Evolutionary conservation across 2,329 filamentous ascomycete species (phyloP), one percentile per base, ranked within the genome.

Genomic region (Venturia pyrina): DNA sequence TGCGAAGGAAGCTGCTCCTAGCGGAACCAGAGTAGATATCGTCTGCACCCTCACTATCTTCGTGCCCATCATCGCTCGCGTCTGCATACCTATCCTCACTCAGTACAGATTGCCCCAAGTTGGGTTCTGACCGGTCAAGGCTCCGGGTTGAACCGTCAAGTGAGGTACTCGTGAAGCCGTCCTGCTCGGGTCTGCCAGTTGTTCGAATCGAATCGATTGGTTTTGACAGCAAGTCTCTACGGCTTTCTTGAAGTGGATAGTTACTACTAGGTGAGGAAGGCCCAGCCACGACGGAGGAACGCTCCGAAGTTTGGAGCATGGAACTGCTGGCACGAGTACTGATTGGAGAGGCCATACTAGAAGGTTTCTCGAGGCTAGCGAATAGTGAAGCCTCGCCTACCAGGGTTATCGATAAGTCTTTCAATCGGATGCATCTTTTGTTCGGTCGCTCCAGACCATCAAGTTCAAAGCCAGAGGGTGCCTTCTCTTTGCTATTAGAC

Each of bases 71-170:
- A n/a, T 75, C 76, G 24, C 69, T 70, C 48, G 77, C 77, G 70
- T 80, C 77, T 24, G 77, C 76, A 69, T 78, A 78, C 24, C 76
- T 70, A 66, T 78, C 76, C 48, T 76, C 75, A 65, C 78, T 77
- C 40, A 71, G 71, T 17, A 59, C 53, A n/a, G 53, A 59, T 19
- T 62, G 40, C 19, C 28, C 17, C 21, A 62, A 11, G 17, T 59
- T n/a, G 17, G 17, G 32, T 37, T 59, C 53, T 59, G 53, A 59
- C 15, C 32, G 32, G 32, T 59, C 53, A 8, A n/a, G 17, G n/a
- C 15, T 37, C 6, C 32, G 53, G 5, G 53, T 59, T 59, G 53
- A 59, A 6, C 15, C 53, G 8, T 34, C 53, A 37, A 37, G 17
- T 32, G 53, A 59, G 37, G 28, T 1, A 11, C 6, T 37, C 32